Evolutionary conservation across 352 stramenopile genomes (phyloP), one percentile per base, ranked within the genome.

Genomic region (Albugo candida): DNA sequence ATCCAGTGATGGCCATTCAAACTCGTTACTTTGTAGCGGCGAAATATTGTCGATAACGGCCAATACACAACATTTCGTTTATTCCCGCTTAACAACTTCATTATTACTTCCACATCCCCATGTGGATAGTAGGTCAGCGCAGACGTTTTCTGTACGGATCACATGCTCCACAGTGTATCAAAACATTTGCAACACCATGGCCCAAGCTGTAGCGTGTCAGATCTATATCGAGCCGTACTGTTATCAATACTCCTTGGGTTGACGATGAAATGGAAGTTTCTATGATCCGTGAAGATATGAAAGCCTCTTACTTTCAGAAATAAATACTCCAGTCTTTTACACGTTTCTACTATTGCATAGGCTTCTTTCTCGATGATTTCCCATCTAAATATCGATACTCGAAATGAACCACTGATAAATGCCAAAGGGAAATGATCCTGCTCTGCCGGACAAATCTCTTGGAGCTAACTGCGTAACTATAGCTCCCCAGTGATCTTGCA

Each of bases 151-250:
- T 0, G 59, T 48, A 1, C 56, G 51, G 5, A 49, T 1, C 13
- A 64, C 40, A 43, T 56, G 49, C 2, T 62, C 49, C 12, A 68
- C 56, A 14, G 41, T 27, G 24, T 64, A 67, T 6, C 43, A 38
- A 27, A 62, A 64, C 18, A 47, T 45, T 13, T 31, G 42, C 42
- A 64, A 36, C 1, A 38, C 47, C 1, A 50, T 40, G 1, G 56
- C 46, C 60, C 56, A 67, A 1, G 41, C 41, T 59, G 46, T 2
- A 64, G 40, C 43, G 64, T 67, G 48, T 64, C 50, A 0, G 53
- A 56, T 24, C 63, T 53, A 43, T 53, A 58, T 13, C 45, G 17
- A 3, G 48, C 2, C 48, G 58, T 52, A 5, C 17, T 45, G 0
- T 34, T 12, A 31, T 50, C 42, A 3, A 18, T 40, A 0, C 20